These are phyloP conservation scores for Raffaelea deltoideospora DNA, from an alignment of 2,329 filamentous ascomycete genomes.

Conservation along the genomic window DNA sequence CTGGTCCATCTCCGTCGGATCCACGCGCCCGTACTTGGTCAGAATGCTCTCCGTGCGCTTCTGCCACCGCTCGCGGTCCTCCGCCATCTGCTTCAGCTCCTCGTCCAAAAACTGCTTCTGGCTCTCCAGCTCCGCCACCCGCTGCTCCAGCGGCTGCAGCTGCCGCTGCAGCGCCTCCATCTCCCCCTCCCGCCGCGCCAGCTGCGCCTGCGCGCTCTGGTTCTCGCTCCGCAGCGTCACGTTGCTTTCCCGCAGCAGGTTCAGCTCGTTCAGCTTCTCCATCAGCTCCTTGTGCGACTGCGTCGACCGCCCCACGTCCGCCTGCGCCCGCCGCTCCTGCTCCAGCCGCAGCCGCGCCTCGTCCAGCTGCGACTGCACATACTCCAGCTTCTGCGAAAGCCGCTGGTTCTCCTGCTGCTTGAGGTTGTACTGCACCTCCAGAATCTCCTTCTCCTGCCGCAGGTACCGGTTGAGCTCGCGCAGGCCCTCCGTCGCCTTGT, in stretches of 20 bases:
- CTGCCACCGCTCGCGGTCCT: conserved; percentile 89
- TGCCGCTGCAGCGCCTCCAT: conserved; percentile 60
- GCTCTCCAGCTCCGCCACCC: conserved; percentile 68
- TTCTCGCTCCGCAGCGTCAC: conserved; percentile 80
- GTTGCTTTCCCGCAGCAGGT: conserved; percentile 89
- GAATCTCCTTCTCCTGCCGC: conserved; percentile 89
- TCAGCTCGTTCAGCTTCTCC: conserved; percentile 89
- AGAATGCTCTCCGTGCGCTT: conserved; percentile 92
- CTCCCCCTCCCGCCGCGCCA: conserved; percentile 59
- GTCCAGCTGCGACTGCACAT: conserved; percentile 75
- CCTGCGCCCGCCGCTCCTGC: conserved; percentile 66
- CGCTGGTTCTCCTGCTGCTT: conserved; percentile 79
- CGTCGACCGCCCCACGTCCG: conserved; percentile 57
- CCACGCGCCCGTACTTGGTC: conserved; percentile 88
- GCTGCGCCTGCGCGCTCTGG: conserved; percentile 59
- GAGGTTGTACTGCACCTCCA: conserved; percentile 90
- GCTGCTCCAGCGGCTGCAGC: conserved; percentile 69
- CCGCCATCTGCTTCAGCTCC: conserved; percentile 75
- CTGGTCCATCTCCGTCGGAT: conserved; percentile 82
- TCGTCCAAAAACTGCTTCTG: conserved; percentile 69
- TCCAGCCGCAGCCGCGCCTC: conserved; percentile 79
- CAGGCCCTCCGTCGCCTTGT: conserved; percentile 55
- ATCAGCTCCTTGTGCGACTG: conserved; percentile 80
- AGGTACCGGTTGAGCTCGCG: conserved; percentile 86
- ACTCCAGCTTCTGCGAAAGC: conserved; percentile 78